These are phyloP conservation scores for Thecaphora thlaspeos DNA, from an alignment of 1,284 basidiomycete species.

Conservation along the genomic window DNA sequence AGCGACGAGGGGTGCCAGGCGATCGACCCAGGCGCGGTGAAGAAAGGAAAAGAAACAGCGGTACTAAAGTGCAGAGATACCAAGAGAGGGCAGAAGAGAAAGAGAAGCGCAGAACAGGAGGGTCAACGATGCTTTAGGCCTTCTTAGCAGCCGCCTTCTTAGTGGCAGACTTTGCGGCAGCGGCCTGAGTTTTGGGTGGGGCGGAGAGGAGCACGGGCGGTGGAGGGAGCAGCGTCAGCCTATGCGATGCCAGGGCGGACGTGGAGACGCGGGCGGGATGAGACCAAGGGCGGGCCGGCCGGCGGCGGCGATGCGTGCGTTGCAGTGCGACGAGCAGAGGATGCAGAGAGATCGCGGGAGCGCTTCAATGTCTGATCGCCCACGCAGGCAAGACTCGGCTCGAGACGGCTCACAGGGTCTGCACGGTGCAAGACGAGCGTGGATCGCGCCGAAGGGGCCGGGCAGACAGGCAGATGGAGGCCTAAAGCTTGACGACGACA, in stretches of 20 bases:
- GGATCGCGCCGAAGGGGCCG: background rate
- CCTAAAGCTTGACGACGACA: no score
- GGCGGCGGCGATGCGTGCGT: no score
- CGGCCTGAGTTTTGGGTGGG: constrained; percentile 9
- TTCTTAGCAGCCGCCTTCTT: constrained; percentile 54
- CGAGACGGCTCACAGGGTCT: background rate
- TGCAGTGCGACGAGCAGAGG: no score
- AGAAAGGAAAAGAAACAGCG: no score
- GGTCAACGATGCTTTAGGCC: constrained; percentile 17
- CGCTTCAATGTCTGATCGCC: no score
- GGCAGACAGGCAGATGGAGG: background rate
- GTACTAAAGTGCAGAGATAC: no score
- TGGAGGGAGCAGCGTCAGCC: constrained; percentile 36
- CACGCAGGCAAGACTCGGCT: no score
- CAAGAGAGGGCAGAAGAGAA: constrained; percentile 36
- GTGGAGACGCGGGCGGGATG: background rate
- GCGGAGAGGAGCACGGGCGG: constrained; percentile 37
- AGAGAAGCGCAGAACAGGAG: constrained; percentile 4
- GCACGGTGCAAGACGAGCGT: background rate
- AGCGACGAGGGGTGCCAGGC: no score
- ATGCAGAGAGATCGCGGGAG: background rate
- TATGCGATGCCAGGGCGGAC: constrained; percentile 1
- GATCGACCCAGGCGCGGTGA: no score
- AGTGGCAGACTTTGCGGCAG: constrained; percentile 52
- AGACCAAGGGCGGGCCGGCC: no score